Evolutionary conservation across 2,329 filamentous ascomycete species (phyloP).

Genomic region (Didymella pomorum): DNA sequence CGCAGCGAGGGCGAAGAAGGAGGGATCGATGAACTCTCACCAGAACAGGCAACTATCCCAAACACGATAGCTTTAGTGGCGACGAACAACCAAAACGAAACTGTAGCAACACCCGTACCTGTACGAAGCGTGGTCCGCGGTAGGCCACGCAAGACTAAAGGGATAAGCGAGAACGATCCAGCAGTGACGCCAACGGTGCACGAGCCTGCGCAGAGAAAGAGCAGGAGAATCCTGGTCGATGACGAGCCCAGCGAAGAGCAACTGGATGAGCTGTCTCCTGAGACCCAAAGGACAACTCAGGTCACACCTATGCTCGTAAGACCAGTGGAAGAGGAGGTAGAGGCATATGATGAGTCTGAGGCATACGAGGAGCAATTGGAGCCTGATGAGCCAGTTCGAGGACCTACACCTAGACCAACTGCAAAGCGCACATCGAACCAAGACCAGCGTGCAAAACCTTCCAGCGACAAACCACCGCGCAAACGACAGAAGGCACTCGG

Average conservation of each 20-base stretch:
- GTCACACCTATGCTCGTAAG: conserved; percentile 6
- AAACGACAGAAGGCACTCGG: conserved; percentile 42
- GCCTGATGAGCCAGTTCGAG: conserved; percentile 22
- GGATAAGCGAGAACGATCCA: conserved; percentile 10
- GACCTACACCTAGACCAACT: conserved; percentile 22
- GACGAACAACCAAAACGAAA: not conserved
- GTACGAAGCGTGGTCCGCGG: conserved; percentile 13
- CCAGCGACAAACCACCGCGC: conserved; percentile 33
- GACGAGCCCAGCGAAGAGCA: conserved; percentile 18
- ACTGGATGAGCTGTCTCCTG: conserved; percentile 34
- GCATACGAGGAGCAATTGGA: conserved; percentile 28
- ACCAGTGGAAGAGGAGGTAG: not conserved
- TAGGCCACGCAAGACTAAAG: conserved; percentile 22
- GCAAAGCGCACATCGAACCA: conserved; percentile 26
- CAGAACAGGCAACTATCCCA: not conserved
- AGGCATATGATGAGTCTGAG: conserved; percentile 2
- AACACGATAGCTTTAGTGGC: not conserved
- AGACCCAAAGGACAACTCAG: conserved; percentile 18
- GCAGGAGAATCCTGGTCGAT: conserved; percentile 1
- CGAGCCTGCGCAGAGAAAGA: conserved; percentile 22
- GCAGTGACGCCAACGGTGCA: conserved; percentile 24
- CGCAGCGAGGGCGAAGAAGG: conserved; percentile 17
- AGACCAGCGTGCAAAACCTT: conserved; percentile 21
- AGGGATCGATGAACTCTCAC: conserved; percentile 36
- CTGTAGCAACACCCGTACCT: conserved; percentile 5